Evolutionary conservation across 805 yeast genomes (phyloP), one percentile per base, ranked within the genome.

Genomic region (Starmerella cellae): DNA sequence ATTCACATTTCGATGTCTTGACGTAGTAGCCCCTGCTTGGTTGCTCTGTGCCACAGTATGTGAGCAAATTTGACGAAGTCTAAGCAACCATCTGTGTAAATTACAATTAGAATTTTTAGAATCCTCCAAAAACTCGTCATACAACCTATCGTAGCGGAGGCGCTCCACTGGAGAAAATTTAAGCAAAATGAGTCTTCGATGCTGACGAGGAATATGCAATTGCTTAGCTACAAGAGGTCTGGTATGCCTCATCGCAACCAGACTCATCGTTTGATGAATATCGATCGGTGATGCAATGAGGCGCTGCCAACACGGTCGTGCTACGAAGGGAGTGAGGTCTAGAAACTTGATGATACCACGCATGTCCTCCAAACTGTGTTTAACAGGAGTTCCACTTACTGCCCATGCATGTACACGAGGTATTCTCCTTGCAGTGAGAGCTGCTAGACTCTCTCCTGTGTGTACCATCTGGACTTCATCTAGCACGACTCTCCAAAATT

Each of bases 381-480:
- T 75, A 14, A 85, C 79, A 0, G 96, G 94, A 0, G 98, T 91
- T 5, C 98, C 98, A 1, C 95, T 82, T 0, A 87, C 95, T 14
- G 94, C 96, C 97, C 97, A 91, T 0, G 95, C 76, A 61, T 91
- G 96, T 36, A 75, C 72, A 40, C 95, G 67, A 4, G 95, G 88
- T 21, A 91, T 73, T 29, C 82, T 63, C 2, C 81, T 67, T 0
- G 95, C 84, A 43, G 85, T 82, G 43, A 73, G 75, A 18, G 94
- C 84, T 1, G 91, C 83, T 40, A 81, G 73, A 0, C 88, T 73
- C 3, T 75, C 68, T 19, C 78, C 78, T 3, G 73, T 70, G 6
- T 83, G 76, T 3, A 91, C 80, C 87, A 87, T 82, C 61, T 91
- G 98, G 1, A 83, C 97, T 59, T 91, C 98, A 63, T 91, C 98